These are phyloP conservation scores for Colletotrichum lupini DNA, from an alignment of 2,329 filamentous ascomycete species.

Conservation along the genomic window DNA sequence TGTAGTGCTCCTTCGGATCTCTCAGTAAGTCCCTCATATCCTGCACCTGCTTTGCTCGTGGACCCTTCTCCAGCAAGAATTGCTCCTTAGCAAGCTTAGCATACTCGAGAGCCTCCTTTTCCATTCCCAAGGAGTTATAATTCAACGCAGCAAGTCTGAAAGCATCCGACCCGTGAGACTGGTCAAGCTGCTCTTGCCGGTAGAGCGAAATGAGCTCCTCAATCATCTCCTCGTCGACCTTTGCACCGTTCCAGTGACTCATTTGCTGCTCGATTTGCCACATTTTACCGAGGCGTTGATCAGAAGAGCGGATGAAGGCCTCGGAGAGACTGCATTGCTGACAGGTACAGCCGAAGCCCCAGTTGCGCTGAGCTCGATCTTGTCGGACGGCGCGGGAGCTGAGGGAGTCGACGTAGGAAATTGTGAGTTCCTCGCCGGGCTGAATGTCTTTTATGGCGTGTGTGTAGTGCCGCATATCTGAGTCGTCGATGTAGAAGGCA, in stretches of 20 bases:
- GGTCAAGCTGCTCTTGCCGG: conserved; percentile 36
- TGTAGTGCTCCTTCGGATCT: conserved; percentile 30
- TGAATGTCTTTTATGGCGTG: conserved; percentile 49
- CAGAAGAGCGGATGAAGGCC: conserved; percentile 33
- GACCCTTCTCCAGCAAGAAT: conserved; percentile 40
- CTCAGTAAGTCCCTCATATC: conserved; percentile 20
- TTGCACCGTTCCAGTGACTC: conserved; percentile 29
- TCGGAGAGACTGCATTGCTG: conserved; percentile 39
- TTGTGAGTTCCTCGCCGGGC: conserved; percentile 48
- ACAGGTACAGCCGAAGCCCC: conserved; percentile 43
- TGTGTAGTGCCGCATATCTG: conserved; percentile 46
- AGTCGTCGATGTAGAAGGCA: conserved; percentile 41
- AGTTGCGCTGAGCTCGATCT: conserved; percentile 39
- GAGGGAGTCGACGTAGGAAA: conserved; percentile 42
- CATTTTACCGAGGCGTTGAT: conserved; percentile 37
- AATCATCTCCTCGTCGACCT: conserved; percentile 37
- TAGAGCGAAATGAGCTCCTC: conserved; percentile 38
- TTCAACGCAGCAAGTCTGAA: conserved; percentile 51
- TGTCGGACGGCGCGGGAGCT: conserved; percentile 38
- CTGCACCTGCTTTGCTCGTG: background rate
- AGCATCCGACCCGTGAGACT: conserved; percentile 45
- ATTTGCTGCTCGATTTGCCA: conserved; percentile 36
- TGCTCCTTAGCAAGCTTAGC: conserved; percentile 50
- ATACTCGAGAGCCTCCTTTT: conserved; percentile 50
- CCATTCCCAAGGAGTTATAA: conserved; percentile 50